Percentiles rank a stretch among this genome's conserved stretches.
These are phyloP conservation scores for Candida buenavistaensis DNA, from an alignment of 1,139 yeast genomes.

Conservation along the genomic window DNA sequence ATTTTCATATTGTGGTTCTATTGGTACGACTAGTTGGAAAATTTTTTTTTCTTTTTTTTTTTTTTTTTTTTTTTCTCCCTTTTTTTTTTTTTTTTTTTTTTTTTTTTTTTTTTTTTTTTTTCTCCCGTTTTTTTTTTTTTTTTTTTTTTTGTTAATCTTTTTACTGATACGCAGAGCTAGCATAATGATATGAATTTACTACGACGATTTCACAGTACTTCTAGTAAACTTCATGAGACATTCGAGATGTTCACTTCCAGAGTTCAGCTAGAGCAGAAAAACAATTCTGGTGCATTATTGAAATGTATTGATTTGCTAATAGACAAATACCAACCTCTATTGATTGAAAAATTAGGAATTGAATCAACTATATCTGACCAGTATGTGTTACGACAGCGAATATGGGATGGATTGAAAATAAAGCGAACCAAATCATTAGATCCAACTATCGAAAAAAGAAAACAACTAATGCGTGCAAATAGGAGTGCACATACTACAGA, in stretches of 20 bases:
- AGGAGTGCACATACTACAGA: conserved; percentile 1
- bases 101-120: background rate
- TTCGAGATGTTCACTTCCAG: conserved; percentile 8
- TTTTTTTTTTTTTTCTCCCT: background rate
- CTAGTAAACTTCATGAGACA: conserved; percentile 4
- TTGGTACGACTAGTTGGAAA: conserved; percentile 5
- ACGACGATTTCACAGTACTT: conserved; percentile 4
- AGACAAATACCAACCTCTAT: conserved; percentile 12
- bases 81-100: background rate
- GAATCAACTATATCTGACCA: conserved; percentile 1
- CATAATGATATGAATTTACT: conserved; percentile 11
- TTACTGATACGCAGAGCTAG: too few relatives aligned
- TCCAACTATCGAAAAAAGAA: conserved; percentile 1
- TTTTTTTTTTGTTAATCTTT: too few relatives aligned
- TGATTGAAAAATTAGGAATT: conserved; percentile 12
- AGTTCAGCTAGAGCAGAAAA: conserved; percentile 9
- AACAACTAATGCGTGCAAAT: conserved; percentile 5
- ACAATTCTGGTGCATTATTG: conserved; percentile 12
- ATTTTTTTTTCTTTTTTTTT: conserved; percentile 7
- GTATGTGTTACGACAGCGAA: conserved; percentile 10
- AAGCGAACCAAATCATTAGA: conserved; percentile 3
- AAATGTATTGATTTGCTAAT: conserved; percentile 16
- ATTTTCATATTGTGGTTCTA: conserved; percentile 50
- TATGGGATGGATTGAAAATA: conserved; percentile 13
- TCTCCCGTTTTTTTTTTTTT: background rate